A percentile compares a stretch with the other conserved stretches of the same genome.
These are phyloP conservation scores for Rauvolfia tetraphylla DNA, from an alignment of 257 asterid species.

Conservation along the genomic window DNA sequence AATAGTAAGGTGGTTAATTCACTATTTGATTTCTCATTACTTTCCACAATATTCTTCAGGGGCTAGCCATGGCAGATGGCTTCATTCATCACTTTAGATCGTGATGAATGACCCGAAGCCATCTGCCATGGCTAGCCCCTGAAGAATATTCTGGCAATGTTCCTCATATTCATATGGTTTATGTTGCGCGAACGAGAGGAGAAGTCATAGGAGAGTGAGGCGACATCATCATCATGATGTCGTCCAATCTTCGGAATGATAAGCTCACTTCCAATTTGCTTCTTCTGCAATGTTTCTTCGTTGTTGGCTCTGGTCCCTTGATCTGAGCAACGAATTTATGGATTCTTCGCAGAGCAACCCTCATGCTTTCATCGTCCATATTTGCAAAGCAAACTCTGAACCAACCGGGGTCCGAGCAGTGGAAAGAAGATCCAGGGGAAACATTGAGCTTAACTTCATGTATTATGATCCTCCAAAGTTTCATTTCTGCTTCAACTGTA, in stretches of 20 bases:
- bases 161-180: background rate
- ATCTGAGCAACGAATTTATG: conserved; percentile 40
- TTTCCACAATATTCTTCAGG: too few species aligned
- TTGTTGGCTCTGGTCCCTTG: conserved; percentile 21
- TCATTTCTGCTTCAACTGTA: conserved; percentile 57
- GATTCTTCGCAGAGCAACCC: conserved; percentile 51
- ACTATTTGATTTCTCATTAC: background rate
- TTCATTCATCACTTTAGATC: too few species aligned
- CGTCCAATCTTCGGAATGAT: conserved; percentile 64
- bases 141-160: background rate
- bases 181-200: conserved; percentile 73
- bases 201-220: conserved; percentile 82
- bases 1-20: background rate
- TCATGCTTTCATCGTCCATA: conserved; percentile 63
- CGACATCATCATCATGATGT: conserved; percentile 43
- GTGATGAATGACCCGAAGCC: background rate
- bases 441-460: conserved; percentile 72
- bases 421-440: conserved; percentile 73
- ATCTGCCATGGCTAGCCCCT: background rate
- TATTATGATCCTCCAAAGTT: conserved; percentile 55
- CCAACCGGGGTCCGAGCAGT: conserved; percentile 84
- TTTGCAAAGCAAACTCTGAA: conserved; percentile 81
- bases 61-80: too few species aligned
- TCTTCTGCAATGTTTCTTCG: conserved; percentile 45
- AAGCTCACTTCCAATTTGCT: conserved; percentile 63